A percentile compares a stretch with the other conserved stretches of the same genome.
phyloP scores from a whole-genome alignment of 768 basidiomycete genomes.

The Pulveroboletus ravenelii region DNA sequence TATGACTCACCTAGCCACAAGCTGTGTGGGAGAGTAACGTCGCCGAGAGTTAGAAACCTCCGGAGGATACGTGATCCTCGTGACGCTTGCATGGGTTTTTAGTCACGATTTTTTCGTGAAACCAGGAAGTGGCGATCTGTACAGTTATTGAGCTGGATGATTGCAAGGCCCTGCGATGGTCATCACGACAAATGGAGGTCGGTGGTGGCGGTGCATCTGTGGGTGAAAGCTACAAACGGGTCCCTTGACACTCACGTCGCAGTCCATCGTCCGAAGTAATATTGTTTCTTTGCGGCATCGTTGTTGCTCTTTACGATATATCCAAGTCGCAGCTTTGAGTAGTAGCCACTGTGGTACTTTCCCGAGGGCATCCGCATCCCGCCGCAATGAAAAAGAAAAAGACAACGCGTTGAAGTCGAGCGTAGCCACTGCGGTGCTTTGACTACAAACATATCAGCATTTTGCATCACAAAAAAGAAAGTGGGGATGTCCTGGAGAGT shows the following conservation, averaged over 20 bases:
- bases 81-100: background rate
- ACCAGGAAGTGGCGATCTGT: background rate
- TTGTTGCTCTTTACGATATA: background rate
- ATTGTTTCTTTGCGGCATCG: background rate
- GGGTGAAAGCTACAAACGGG: background rate
- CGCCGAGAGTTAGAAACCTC: constrained; percentile 7
- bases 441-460: no score
- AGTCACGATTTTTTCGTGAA: background rate
- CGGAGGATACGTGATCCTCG: constrained; percentile 3
- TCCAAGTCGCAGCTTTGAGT: constrained; percentile 3
- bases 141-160: background rate
- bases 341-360: constrained; percentile 5
- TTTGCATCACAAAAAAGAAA: no score
- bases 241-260: background rate
- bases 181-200: background rate
- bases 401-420: background rate
- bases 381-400: background rate
- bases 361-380: background rate
- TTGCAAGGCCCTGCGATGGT: constrained; percentile 9
- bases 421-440: no score
- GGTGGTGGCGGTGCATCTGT: background rate
- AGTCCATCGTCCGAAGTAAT: background rate
- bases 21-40: constrained; percentile 29
- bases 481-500: background rate
- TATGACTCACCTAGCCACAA: constrained; percentile 23